Evolutionary conservation across 352 stramenopile species (phyloP), one percentile per base, ranked within the genome.

Genomic region (Phytophthora pisi): DNA sequence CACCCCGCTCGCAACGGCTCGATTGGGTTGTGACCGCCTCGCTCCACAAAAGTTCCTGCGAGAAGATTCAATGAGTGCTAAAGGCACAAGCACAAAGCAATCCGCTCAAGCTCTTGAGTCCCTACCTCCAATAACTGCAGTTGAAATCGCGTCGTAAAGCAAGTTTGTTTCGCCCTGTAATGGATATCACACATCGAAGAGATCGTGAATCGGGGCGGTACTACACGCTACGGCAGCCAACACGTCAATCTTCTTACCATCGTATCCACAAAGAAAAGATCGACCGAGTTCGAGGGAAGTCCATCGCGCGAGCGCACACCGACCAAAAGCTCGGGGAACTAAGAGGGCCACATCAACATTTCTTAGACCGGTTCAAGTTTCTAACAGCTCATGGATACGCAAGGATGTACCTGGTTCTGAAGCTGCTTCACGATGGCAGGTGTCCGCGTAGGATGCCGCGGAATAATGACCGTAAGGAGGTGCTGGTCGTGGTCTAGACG

Each of bases 21-120:
- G 51, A 94, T 87, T 11, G 84, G 80, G 36, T 94, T 94, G 62
- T 94, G 86, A 18, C 86, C 86, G 9, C 86, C 86, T 15, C 79
- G 74, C 16, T 64, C 66, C 13, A 85, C 75, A 43, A 94, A 88
- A 11, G 84, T 79, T 8, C 86, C 83, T 89, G 24, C 8, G 47
- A 18, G 57, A 38, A 59, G 46, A 26, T 16, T 46, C 13, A n/a
- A 28, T 50, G 8, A 20, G 20, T 20, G 20, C 20, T 20, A 20
- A 20, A 20, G 20, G 20, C 20, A 20, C 20, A 20, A 50, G 43
- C 18, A 16, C 34, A 11, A 26, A 28, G 43, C 18, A 5, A 30
- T 24, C 18, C n/a, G 20, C 7, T 11, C n/a, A 28, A 50, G 43
- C 18, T 28, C 24, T 2, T 15, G 49, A 30, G 13, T 40, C 51